phyloP scores from a whole-genome alignment of 1,284 basidiomycete species.

The Pseudozyma sp. region DNA sequence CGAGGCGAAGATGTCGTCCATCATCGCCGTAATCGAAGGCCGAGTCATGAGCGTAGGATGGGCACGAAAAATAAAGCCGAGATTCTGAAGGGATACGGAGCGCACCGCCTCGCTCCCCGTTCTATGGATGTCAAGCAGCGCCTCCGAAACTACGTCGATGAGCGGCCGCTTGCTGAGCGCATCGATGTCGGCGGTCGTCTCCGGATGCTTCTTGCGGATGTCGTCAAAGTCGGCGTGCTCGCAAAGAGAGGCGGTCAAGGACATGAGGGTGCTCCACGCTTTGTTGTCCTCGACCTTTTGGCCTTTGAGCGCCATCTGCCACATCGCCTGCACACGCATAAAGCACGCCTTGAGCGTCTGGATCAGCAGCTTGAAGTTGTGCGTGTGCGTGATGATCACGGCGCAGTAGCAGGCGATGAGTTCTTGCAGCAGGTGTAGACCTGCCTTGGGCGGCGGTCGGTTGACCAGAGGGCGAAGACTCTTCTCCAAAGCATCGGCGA shows the following conservation, averaged over 20 bases:
- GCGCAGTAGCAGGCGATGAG: conserved; percentile 89
- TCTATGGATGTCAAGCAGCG: conserved; percentile 78
- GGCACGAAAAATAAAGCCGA: conserved; percentile 89
- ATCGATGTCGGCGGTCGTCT: conserved; percentile 40
- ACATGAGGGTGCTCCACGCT: conserved; percentile 50
- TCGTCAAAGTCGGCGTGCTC: conserved; percentile 89
- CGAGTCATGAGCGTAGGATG: conserved; percentile 88
- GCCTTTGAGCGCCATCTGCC: conserved; percentile 28
- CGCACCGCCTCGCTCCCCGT: conserved; percentile 75
- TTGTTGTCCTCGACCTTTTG: conserved; percentile 45
- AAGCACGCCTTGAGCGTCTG: conserved; percentile 71
- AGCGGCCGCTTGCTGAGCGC: conserved; percentile 74
- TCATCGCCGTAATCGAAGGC: conserved; percentile 81
- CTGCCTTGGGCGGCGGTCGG: conserved; percentile 73
- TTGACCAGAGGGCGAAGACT: conserved; percentile 83
- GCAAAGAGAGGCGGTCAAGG: conserved; percentile 74
- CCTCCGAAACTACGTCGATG: conserved; percentile 82
- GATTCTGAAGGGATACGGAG: conserved; percentile 78
- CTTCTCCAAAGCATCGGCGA: conserved; percentile 81
- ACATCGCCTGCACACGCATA: conserved; percentile 40
- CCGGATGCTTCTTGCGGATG: conserved; percentile 72
- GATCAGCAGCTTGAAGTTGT: conserved; percentile 81
- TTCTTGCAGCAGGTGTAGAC: conserved; percentile 74
- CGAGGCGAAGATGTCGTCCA: conserved; percentile 85
- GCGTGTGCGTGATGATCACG: conserved; percentile 84